Base-by-base conservation (phyloP, 192 early-diverging fungal genomes). In the Entophlyctis luteolus region DNA sequence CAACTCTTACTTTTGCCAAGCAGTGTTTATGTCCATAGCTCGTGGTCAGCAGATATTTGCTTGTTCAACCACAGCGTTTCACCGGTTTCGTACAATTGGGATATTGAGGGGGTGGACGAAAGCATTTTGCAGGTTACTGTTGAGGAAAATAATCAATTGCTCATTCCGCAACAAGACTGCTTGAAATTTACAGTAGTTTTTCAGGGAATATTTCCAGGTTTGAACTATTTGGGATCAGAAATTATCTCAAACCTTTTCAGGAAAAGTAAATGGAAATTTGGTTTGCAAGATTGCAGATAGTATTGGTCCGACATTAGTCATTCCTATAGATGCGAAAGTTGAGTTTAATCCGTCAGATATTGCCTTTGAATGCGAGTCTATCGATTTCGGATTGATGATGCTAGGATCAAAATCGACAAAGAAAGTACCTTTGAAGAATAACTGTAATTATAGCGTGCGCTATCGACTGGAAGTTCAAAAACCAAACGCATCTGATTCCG, bases 361-460 rank as follows among this genome's bases (percentile, higher is more conserved):
- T 1, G 33, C 37, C 2, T 82, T 82, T 71, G 67, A 50, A 3
- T 58, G 33, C 38, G 35, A 50, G n/a, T 23, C 59, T 5, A 49
- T 78, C 5, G 78, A 83, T 67, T 83, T 83, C 62, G 81, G 81
- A 4, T 50, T 83, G 42, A 16, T 83, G 14, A 63, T 72, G n/a
- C 67, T 83, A 0, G 79, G 81, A 14, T 46, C 48, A 6, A 50
- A 18, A 5, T 67, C 67, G 22, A 65, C 46, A 1, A 33, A 67
- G 12, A 22, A 35, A 16, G 55, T 83, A 4, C 72, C 81, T 12
- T 56, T 83, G 3, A 38, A 33, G 4, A 83, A 78, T 66, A 47
- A 27, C n/a, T 72, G 70, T 3, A 56, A 62, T n/a, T n/a, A n/a
- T n/a, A n/a, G n/a, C n/a, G n/a, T n/a, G n/a, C n/a, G n/a, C n/a